These are phyloP conservation scores for Apophysomyces trapeziformis DNA, from an alignment of 371 early-diverging fungal species.

Conservation along the genomic window DNA sequence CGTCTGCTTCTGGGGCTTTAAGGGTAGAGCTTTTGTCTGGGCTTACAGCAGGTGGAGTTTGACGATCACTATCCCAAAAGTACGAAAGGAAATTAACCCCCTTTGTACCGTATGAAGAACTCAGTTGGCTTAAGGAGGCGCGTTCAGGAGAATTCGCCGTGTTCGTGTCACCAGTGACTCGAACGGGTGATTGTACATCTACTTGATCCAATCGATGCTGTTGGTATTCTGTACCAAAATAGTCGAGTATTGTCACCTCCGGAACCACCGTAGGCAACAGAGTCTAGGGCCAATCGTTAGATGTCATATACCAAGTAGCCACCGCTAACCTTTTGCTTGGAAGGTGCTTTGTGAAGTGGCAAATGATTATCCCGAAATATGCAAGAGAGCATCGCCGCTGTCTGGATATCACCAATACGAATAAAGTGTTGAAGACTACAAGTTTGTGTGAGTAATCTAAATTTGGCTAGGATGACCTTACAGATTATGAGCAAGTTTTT, in stretches of 20 bases:
- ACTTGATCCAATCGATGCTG: constrained; percentile 3
- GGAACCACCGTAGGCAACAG: constrained; percentile 7
- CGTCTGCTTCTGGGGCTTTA: background rate
- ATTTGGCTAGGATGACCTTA: constrained; percentile 37
- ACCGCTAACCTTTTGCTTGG: constrained; percentile 8
- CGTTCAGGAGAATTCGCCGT: constrained; percentile 21
- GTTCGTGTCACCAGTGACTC: background rate
- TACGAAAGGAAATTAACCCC: constrained; percentile 34
- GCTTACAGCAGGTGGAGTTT: constrained; percentile 19
- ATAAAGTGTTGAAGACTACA: constrained; percentile 69
- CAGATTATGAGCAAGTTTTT: constrained; percentile 61
- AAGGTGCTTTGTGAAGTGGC: constrained; percentile 5
- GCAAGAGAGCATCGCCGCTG: constrained; percentile 81
- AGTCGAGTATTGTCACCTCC: constrained; percentile 30
- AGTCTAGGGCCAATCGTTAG: background rate
- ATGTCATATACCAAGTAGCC: background rate
- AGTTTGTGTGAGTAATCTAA: background rate
- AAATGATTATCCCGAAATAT: constrained; percentile 57
- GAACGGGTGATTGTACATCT: constrained; percentile 2
- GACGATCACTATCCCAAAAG: constrained; percentile 37
- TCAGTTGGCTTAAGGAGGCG: constrained; percentile 26
- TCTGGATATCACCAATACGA: constrained; percentile 80
- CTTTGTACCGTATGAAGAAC: constrained; percentile 41
- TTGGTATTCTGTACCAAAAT: constrained; percentile 26
- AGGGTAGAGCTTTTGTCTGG: constrained; percentile 15